Evolutionary conservation across 768 basidiomycete genomes (phyloP).

Genomic region (Candolleomyces efflorescens): DNA sequence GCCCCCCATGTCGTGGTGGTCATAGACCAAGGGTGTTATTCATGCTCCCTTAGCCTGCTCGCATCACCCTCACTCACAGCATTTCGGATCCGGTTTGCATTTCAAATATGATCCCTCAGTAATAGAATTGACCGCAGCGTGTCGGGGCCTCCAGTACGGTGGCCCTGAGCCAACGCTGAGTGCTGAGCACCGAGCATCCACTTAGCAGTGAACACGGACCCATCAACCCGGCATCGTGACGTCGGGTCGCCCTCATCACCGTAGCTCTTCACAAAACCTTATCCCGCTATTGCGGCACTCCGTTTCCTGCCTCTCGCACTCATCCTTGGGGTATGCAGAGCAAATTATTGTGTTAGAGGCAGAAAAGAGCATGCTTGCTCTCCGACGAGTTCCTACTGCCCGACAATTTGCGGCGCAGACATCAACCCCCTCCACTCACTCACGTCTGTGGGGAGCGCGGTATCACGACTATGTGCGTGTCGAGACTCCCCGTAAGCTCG

Average conservation of each 20-base stretch:
- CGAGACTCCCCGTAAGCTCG: constrained; percentile 28
- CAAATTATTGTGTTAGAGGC: background rate
- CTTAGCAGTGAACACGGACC: too few species aligned
- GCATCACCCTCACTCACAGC: background rate
- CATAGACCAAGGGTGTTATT: background rate
- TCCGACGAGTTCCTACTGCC: background rate
- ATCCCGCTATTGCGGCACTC: background rate
- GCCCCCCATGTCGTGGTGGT: constrained; percentile 49
- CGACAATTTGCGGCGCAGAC: background rate
- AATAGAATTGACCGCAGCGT: too few species aligned
- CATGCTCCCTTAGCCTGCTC: background rate
- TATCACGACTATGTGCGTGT: constrained; percentile 77
- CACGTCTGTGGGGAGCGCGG: constrained; percentile 16
- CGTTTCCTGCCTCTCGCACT: background rate
- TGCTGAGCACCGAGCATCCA: too few species aligned
- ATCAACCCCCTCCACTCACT: background rate
- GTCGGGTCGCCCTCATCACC: background rate
- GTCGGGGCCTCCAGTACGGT: too few species aligned
- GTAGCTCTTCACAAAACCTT: background rate
- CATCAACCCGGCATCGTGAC: background rate
- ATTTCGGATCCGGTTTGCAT: background rate
- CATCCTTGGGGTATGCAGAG: background rate
- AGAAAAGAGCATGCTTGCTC: background rate
- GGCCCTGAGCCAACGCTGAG: too few species aligned
- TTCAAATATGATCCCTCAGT: too few species aligned